These are phyloP conservation scores for Lepidium aucheri DNA, from an alignment of 345 rosid species.

Conservation along the genomic window DNA sequence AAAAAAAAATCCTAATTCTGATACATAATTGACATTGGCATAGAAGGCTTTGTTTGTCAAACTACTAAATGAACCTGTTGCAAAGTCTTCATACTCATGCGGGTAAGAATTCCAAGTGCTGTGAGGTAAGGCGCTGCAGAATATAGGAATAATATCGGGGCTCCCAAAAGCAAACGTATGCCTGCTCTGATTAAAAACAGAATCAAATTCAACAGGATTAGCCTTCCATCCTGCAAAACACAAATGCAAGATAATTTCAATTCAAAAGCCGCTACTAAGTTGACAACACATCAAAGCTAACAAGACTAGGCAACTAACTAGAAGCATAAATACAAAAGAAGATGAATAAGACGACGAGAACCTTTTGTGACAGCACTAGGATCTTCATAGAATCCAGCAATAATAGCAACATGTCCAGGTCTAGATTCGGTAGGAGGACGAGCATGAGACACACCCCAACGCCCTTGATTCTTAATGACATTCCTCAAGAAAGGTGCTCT, in stretches of 20 bases:
- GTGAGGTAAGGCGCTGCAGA: slow-evolving; percentile 77
- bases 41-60: not conserved
- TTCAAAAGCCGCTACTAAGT: not conserved
- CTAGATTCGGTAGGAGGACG: slow-evolving; percentile 96
- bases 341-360: slow-evolving; percentile 7
- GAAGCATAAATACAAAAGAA: not conserved
- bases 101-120: slow-evolving; percentile 85
- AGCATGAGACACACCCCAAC: slow-evolving; percentile 99
- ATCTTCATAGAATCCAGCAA: slow-evolving; percentile 97
- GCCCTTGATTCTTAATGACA: slow-evolving; percentile 63
- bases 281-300: not conserved
- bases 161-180: slow-evolving; percentile 88
- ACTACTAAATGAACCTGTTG: slow-evolving; percentile 56
- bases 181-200: slow-evolving; percentile 74
- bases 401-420: slow-evolving; percentile 93
- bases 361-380: slow-evolving; percentile 98
- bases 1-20: not conserved
- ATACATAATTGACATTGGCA: not conserved
- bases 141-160: slow-evolving; percentile 92
- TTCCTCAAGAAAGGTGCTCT: slow-evolving; percentile 91
- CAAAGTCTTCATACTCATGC: slow-evolving; percentile 92
- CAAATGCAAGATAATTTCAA: not conserved
- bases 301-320: not conserved
- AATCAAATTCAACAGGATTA: slow-evolving; percentile 96
- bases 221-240: slow-evolving; percentile 85